Evolutionary conservation across 352 stramenopile genomes (phyloP).

Genomic region (Pythium guiyangense): DNA sequence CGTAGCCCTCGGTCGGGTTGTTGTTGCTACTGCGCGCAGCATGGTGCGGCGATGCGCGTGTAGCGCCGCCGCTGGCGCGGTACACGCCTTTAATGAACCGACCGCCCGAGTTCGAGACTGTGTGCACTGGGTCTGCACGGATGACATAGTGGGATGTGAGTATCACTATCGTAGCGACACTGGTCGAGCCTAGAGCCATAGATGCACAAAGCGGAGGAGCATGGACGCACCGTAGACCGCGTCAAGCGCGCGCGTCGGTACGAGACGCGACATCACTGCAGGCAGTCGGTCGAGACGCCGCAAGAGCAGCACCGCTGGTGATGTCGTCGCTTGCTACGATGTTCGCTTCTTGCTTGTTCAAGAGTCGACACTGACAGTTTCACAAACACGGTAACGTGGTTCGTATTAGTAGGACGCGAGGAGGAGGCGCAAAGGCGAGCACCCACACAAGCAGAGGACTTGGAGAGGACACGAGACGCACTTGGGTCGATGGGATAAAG

Average conservation of each 20-base stretch:
- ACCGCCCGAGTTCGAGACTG: conserved; percentile 60
- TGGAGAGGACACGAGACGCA: no score
- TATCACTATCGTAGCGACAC: not conserved
- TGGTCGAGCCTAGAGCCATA: not conserved
- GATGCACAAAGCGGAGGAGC: not conserved
- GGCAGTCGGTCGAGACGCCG: no score
- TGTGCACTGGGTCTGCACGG: conserved; percentile 66
- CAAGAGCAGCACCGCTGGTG: no score
- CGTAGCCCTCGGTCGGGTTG: conserved; percentile 30
- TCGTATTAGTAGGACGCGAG: no score
- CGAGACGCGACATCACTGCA: conserved; percentile 39
- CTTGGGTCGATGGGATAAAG: no score
- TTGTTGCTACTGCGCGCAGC: conserved; percentile 17
- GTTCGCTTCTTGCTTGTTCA: no score
- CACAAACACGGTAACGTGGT: no score
- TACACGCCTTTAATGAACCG: conserved; percentile 60
- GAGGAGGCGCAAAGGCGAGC: no score
- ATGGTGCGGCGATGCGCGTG: conserved; percentile 13
- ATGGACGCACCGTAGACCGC: conserved; percentile 61
- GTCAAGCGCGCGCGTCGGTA: conserved; percentile 65
- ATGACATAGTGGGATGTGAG: not conserved
- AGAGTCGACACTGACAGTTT: no score
- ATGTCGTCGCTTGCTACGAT: no score
- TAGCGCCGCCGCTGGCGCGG: conserved; percentile 18
- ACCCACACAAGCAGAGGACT: no score